phyloP scores from a whole-genome alignment of 2,329 filamentous ascomycete genomes.

The Aspergillus sp. region DNA sequence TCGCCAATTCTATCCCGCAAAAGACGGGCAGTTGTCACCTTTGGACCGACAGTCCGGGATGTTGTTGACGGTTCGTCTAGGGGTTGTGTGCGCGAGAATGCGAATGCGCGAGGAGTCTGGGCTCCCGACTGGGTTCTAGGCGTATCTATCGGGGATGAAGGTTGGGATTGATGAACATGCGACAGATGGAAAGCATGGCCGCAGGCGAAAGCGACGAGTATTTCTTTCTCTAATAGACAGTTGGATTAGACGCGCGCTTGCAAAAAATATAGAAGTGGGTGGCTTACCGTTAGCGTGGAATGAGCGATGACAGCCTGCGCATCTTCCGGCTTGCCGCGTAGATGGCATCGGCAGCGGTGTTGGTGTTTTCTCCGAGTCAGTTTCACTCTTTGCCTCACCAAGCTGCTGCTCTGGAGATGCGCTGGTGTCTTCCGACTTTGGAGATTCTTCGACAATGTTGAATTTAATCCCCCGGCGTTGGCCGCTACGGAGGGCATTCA shows the following conservation, averaged over 20 bases:
- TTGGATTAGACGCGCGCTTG: not conserved
- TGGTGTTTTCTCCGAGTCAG: conserved; percentile 16
- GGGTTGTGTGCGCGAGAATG: conserved; percentile 16
- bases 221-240: conserved; percentile 48
- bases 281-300: conserved; percentile 40
- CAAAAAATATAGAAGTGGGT: not conserved
- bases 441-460: conserved; percentile 56
- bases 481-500: conserved; percentile 75
- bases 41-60: conserved; percentile 69
- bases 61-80: conserved; percentile 29
- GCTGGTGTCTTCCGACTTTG: not conserved
- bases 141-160: conserved; percentile 21
- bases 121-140: conserved; percentile 21
- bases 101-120: conserved; percentile 23
- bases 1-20: conserved; percentile 66
- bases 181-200: conserved; percentile 68
- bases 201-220: conserved; percentile 66
- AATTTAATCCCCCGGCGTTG: conserved; percentile 88
- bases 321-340: conserved; percentile 28
- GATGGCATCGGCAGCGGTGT: conserved; percentile 7
- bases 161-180: conserved; percentile 52
- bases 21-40: conserved; percentile 82
- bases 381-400: conserved; percentile 13
- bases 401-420: conserved; percentile 1
- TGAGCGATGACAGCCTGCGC: conserved; percentile 38